Conservation (phyloP, 2,329 filamentous ascomycete genomes). For the Monosporascus sp. region DNA sequence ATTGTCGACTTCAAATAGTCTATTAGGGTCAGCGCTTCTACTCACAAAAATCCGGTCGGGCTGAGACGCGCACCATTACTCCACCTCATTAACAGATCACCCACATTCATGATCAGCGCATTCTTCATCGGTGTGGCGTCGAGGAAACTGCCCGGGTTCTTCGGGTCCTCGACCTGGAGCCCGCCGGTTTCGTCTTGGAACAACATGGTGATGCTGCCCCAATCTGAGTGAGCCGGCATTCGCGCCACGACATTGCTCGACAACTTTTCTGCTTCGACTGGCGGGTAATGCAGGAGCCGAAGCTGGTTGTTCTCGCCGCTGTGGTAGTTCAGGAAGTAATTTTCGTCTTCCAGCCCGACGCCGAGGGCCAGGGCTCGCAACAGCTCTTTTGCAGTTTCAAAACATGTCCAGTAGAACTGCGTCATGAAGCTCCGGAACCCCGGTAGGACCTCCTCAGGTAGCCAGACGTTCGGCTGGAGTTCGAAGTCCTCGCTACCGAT, state of each 20-base stretch:
- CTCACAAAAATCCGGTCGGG: background rate
- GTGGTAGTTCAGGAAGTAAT: slow-evolving; percentile 43
- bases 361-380: slow-evolving; percentile 40
- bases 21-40: slow-evolving; percentile 5
- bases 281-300: slow-evolving; percentile 54
- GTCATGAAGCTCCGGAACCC: slow-evolving; percentile 42
- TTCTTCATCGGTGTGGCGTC: slow-evolving; percentile 27
- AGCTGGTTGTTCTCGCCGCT: slow-evolving; percentile 53
- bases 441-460: slow-evolving; percentile 37
- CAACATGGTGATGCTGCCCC: slow-evolving; percentile 39
- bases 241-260: slow-evolving; percentile 37
- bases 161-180: slow-evolving; percentile 38
- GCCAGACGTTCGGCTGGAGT: slow-evolving; percentile 44
- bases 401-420: slow-evolving; percentile 43
- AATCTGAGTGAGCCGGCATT: slow-evolving; percentile 29
- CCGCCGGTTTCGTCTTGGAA: slow-evolving; percentile 41
- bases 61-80: slow-evolving; percentile 29
- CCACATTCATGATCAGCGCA: slow-evolving; percentile 34
- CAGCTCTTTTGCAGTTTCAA: slow-evolving; percentile 35
- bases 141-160: slow-evolving; percentile 29
- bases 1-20: slow-evolving; percentile 47
- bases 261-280: slow-evolving; percentile 37
- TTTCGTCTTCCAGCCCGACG: slow-evolving; percentile 38
- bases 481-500: slow-evolving; percentile 41
- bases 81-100: slow-evolving; percentile 34